Percentiles rank a stretch among this genome's conserved stretches.
Evolutionary conservation across 2,329 filamentous ascomycete species (phyloP).

Genomic region (Saccharata proteae): DNA sequence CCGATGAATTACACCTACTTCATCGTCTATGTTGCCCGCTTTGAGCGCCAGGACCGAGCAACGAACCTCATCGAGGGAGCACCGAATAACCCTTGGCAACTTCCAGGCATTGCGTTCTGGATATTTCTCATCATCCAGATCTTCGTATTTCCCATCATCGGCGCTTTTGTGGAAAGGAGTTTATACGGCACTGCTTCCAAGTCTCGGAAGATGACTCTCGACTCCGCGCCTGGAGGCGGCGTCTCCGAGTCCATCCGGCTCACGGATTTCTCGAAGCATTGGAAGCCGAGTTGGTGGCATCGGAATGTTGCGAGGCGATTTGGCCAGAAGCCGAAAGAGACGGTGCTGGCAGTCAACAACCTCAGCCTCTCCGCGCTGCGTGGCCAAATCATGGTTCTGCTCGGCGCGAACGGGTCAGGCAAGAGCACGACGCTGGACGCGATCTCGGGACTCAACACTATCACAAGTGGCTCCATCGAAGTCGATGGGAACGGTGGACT

Average conservation of each 20-base stretch:
- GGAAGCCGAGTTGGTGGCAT: conserved; percentile 52
- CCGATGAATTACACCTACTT: conserved; percentile 85
- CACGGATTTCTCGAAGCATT: conserved; percentile 64
- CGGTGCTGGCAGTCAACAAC: conserved; percentile 66
- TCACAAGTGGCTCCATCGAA: conserved; percentile 64
- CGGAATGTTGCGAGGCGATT: conserved; percentile 34
- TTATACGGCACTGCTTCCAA: conserved; percentile 64
- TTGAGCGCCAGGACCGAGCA: conserved; percentile 49
- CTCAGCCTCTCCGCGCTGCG: conserved; percentile 58
- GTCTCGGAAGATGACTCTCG: conserved; percentile 30
- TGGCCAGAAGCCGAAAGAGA: conserved; percentile 39
- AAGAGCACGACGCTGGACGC: conserved; percentile 85
- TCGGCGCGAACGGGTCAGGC: conserved; percentile 82
- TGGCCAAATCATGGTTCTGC: conserved; percentile 74
- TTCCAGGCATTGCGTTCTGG: conserved; percentile 68
- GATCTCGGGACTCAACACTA: conserved; percentile 68
- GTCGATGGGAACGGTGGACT: conserved; percentile 69
- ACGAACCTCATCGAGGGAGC: conserved; percentile 51
- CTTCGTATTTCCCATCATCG: conserved; percentile 63
- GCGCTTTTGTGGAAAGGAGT: conserved; percentile 57
- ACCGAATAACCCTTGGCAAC: conserved; percentile 44
- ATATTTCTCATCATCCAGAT: conserved; percentile 68
- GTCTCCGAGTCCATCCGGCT: conserved; percentile 47
- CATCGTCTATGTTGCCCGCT: conserved; percentile 64
- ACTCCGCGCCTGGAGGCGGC: conserved; percentile 11